Percentiles rank a stretch among this genome's conserved stretches.
phyloP scores from a whole-genome alignment of 768 basidiomycete species.

The Leccinellum luteum region DNA sequence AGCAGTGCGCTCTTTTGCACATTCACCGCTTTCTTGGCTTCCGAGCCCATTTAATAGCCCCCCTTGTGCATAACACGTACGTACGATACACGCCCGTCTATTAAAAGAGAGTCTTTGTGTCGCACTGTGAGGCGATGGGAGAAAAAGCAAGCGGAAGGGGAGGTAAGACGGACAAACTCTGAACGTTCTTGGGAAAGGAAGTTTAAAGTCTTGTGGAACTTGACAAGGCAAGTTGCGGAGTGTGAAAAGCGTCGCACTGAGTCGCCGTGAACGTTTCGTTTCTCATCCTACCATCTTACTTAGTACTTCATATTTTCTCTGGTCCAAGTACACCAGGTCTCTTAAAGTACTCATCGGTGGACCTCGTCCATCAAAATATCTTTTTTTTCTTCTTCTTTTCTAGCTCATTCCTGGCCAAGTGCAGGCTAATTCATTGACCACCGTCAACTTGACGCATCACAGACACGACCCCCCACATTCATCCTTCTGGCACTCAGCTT shows the following conservation, averaged over 20 bases:
- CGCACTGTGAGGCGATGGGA: background rate
- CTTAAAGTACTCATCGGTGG: conserved; percentile 34
- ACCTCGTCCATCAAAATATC: conserved; percentile 31
- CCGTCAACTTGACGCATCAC: conserved; percentile 23
- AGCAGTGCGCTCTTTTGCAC: conserved; percentile 10
- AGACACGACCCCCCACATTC: conserved; percentile 27
- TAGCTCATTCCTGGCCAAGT: conserved; percentile 27
- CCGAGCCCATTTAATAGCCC: conserved; percentile 20
- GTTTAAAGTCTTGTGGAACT: conserved; percentile 2
- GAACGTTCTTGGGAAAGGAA: conserved; percentile 25
- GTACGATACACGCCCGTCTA: conserved; percentile 15
- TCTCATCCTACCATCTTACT: conserved; percentile 38
- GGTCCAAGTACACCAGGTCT: conserved; percentile 33
- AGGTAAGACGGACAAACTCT: background rate
- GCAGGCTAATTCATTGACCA: conserved; percentile 31
- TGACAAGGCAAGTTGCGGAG: conserved; percentile 28
- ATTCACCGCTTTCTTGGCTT: conserved; percentile 11
- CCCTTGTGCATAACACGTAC: conserved; percentile 6
- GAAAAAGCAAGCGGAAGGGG: background rate
- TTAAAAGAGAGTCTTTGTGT: background rate
- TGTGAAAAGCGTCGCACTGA: conserved; percentile 32
- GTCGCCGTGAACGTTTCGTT: conserved; percentile 17
- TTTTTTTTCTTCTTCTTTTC: conserved; percentile 17
- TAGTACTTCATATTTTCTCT: conserved; percentile 37
- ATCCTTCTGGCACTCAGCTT: conserved; percentile 17